Conservation (phyloP, 805 yeast genomes). For the Suhomyces prunicola region DNA sequence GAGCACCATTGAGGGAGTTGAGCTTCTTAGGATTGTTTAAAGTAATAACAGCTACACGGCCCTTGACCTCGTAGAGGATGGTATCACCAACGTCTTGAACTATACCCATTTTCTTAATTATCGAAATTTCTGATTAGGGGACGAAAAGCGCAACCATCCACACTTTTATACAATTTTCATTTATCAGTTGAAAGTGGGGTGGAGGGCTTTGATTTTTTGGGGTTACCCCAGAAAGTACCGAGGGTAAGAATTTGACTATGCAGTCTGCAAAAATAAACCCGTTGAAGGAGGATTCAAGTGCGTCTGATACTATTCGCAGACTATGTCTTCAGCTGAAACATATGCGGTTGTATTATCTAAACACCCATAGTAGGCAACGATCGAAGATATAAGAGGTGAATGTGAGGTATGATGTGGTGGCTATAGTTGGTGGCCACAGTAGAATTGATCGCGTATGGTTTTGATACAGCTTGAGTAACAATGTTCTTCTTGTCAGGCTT, state of each 20-base stretch:
- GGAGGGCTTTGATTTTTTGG: neutral
- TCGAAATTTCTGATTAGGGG: neutral
- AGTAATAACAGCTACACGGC: constrained; percentile 57
- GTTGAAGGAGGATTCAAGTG: neutral
- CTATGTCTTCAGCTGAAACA: too few species aligned
- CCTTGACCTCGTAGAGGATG: constrained; percentile 42
- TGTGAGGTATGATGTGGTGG: neutral
- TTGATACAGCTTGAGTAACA: neutral
- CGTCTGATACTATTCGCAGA: too few species aligned
- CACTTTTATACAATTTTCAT: neutral
- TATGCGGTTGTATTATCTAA: too few species aligned
- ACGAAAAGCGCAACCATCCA: neutral
- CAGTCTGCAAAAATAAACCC: neutral
- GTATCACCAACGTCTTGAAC: constrained; percentile 4
- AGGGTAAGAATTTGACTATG: neutral
- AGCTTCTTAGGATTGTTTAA: constrained; percentile 57
- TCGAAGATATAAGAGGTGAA: neutral
- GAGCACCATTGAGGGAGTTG: constrained; percentile 66
- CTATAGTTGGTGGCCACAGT: neutral
- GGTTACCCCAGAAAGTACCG: neutral
- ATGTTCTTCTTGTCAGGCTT: neutral
- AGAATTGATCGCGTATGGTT: neutral
- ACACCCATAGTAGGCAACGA: neutral
- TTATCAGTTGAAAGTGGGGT: constrained; percentile 3
- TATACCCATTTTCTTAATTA: neutral